Base-by-base conservation (phyloP, 768 basidiomycete species). In the Coprinopsis strossmayeri region DNA sequence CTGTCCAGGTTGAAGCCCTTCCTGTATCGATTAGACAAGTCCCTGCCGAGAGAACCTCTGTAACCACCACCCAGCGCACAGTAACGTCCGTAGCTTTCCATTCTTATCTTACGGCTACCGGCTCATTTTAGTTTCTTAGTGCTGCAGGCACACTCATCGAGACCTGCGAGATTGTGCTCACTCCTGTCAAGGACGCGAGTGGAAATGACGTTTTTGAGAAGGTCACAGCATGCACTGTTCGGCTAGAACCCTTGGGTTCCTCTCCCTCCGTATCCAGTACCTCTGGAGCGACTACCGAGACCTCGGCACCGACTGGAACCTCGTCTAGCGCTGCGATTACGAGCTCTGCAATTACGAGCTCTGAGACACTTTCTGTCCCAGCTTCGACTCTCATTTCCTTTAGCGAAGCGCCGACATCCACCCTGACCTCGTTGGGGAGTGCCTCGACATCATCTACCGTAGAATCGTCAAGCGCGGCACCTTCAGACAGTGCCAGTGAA, bases 141-240 rank as follows among this genome's bases (percentile, higher is more conserved):
- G 49, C 70, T 38, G 65, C 70, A 48, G 82, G 82, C 15, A 61
- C 63, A 24, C 64, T 80, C 61, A 76, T 69, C 34, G 69, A 80
- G 65, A 79, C 72, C n/a, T 86, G 84, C 59, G 67, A 73, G 9
- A 65, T 80, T 41, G 75, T 76, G 9, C 68, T 84, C 40, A 81
- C 75, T 3, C 81, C 78, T 4, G 69, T 76, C 37, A 74, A 68
- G 44, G 76, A 72, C 54, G 59, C 62, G 2, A 64, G 72, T 54
- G 82, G 81, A 15, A 56, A 72, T n/a, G 65, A 66, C 35, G 71
- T 70, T 12, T 68, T 82, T 18, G 65, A 71, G 56, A 74, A 82
- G 55, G 73, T 81, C 41, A 67, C 66, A 55, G 71, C 68, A 25
- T 85, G 83, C 57, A 76, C 72, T 21, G 49, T 77, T 18, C 51